phyloP scores from a whole-genome alignment of 1,284 basidiomycete genomes.

The Irpex rosettiformis region DNA sequence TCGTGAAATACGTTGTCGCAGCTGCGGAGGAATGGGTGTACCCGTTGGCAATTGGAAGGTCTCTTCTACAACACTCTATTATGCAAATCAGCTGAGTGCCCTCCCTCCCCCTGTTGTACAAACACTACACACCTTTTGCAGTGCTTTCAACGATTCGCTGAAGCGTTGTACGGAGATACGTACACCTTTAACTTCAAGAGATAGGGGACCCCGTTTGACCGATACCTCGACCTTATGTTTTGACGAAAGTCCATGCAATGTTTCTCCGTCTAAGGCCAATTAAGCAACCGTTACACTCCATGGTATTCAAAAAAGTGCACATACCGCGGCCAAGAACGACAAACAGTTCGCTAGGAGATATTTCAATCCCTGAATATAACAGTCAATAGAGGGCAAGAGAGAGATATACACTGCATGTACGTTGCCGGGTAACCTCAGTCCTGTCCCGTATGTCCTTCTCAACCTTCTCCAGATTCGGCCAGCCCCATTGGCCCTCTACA shows the following conservation, averaged over 20 bases:
- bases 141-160: conserved; percentile 37
- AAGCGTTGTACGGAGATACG: conserved; percentile 44
- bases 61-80: conserved; percentile 51
- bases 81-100: neutral
- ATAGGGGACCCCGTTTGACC: conserved; percentile 51
- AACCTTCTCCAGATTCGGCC: conserved; percentile 56
- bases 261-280: conserved; percentile 50
- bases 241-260: conserved; percentile 55
- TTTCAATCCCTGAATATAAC: conserved; percentile 43
- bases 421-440: conserved; percentile 45
- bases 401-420: conserved; percentile 34
- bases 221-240: conserved; percentile 60
- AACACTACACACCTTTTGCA: conserved; percentile 43
- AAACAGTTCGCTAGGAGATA: conserved; percentile 61
- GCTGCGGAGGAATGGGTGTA: conserved; percentile 36
- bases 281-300: neutral
- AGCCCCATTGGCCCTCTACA: conserved; percentile 62
- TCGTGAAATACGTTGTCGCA: conserved; percentile 64
- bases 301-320: conserved; percentile 12
- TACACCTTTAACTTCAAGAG: conserved; percentile 57
- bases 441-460: conserved; percentile 46
- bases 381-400: neutral
- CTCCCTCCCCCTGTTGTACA: conserved; percentile 17
- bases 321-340: conserved; percentile 69
- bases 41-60: conserved; percentile 45